These are phyloP conservation scores for Cordyceps tenuipes DNA, from an alignment of 2,329 filamentous ascomycete genomes.

Conservation along the genomic window DNA sequence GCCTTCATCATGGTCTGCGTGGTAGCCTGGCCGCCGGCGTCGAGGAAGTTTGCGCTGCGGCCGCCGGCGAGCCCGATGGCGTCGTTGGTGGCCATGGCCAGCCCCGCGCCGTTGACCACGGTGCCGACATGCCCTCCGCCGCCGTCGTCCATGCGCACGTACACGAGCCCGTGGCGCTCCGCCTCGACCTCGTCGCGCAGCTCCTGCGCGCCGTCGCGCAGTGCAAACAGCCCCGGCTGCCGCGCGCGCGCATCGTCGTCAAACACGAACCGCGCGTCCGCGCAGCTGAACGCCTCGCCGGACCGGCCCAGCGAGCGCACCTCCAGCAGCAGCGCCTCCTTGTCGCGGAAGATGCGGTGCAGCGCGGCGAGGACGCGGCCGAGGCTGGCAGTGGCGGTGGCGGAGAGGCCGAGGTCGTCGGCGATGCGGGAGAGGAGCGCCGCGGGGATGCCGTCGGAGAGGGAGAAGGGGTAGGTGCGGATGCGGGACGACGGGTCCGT, in stretches of 20 bases:
- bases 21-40: slow-evolving; percentile 84
- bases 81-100: slow-evolving; percentile 88
- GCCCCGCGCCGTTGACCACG: slow-evolving; percentile 78
- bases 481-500: slow-evolving; percentile 13
- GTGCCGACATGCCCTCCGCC: too few relatives aligned
- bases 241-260: slow-evolving; percentile 39
- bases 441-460: slow-evolving; percentile 21
- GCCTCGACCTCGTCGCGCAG: slow-evolving; percentile 30
- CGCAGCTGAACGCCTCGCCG: slow-evolving; percentile 23
- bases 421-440: slow-evolving; percentile 16
- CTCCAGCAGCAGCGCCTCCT: slow-evolving; percentile 39
- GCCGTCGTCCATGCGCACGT: slow-evolving; percentile 54
- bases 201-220: slow-evolving; percentile 27
- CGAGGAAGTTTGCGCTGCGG: slow-evolving; percentile 72
- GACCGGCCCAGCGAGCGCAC: slow-evolving; percentile 29
- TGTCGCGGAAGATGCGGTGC: slow-evolving; percentile 32
- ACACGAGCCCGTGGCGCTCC: slow-evolving; percentile 64
- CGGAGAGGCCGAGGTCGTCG: background rate
- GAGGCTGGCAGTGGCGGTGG: slow-evolving; percentile 12
- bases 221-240: slow-evolving; percentile 30
- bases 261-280: slow-evolving; percentile 35
- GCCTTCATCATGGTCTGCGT: slow-evolving; percentile 69
- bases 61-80: slow-evolving; percentile 62
- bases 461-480: slow-evolving; percentile 18
- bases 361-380: slow-evolving; percentile 17